A percentile compares a stretch with the other conserved stretches of the same genome.
Conservation (phyloP, 495 filamentous ascomycete species). For the Penicillium parvum region DNA sequence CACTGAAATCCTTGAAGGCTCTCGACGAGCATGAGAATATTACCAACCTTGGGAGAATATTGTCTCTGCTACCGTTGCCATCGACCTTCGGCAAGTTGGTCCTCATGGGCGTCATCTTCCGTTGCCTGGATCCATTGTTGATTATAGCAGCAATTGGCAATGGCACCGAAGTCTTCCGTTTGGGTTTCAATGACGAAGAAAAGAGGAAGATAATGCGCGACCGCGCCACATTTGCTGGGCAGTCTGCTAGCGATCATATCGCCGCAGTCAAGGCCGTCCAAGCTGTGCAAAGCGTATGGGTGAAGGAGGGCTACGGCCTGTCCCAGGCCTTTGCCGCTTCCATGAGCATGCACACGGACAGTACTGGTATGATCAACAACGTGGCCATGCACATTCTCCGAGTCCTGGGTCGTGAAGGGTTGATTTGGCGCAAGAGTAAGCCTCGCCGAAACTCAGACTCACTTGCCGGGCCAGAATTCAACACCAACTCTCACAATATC, state of each 20-base stretch:
- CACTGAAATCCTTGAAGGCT: conserved; percentile 44
- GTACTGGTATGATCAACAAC: no score
- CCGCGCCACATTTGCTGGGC: conserved; percentile 38
- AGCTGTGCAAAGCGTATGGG: conserved; percentile 33
- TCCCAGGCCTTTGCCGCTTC: conserved; percentile 25
- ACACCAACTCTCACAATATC: conserved; percentile 44
- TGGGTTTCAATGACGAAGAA: conserved; percentile 39
- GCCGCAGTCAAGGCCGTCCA: conserved; percentile 48
- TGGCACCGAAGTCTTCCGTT: conserved; percentile 38
- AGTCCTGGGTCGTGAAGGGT: neutral
- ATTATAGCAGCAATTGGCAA: conserved; percentile 44
- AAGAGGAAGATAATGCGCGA: conserved; percentile 19
- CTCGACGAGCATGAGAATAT: conserved; percentile 47
- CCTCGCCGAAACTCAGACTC: conserved; percentile 16
- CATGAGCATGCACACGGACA: conserved; percentile 8
- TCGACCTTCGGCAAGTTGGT: conserved; percentile 56
- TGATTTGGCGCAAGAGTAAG: conserved; percentile 4
- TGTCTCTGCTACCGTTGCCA: conserved; percentile 45
- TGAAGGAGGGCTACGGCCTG: conserved; percentile 26
- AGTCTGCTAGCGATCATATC: conserved; percentile 50
- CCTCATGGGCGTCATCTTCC: conserved; percentile 55
- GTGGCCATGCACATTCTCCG: neutral
- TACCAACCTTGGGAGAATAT: conserved; percentile 48
- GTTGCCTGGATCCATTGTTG: conserved; percentile 57
- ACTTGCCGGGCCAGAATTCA: conserved; percentile 43